phyloP scores from a whole-genome alignment of 2,329 filamentous ascomycete species.

The Rhynchosporium secalis region DNA sequence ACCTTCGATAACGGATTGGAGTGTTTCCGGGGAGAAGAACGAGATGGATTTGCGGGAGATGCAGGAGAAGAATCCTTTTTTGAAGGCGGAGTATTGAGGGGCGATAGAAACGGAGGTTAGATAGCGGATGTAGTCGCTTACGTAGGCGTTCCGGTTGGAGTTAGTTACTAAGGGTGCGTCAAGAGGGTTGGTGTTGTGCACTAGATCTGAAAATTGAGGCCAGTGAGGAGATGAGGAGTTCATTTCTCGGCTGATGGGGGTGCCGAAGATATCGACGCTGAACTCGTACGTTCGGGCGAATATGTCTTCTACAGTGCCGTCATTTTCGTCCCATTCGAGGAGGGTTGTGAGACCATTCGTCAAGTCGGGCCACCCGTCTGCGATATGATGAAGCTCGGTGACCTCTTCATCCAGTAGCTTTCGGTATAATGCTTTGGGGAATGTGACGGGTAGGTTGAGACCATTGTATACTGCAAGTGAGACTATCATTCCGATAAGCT shows the following conservation, averaged over 20 bases:
- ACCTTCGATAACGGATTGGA: conserved; percentile 83
- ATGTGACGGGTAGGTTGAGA: conserved; percentile 84
- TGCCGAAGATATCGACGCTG: conserved; percentile 61
- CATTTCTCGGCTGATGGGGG: conserved; percentile 60
- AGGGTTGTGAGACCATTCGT: conserved; percentile 72
- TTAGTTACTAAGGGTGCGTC: conserved; percentile 74
- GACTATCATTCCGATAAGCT: conserved; percentile 83
- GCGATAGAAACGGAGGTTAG: conserved; percentile 75
- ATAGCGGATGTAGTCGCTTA: conserved; percentile 82
- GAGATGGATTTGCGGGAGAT: conserved; percentile 68
- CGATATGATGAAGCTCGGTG: conserved; percentile 71
- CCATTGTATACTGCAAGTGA: conserved; percentile 93
- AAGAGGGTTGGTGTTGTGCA: conserved; percentile 43
- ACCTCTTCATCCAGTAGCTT: conserved; percentile 72
- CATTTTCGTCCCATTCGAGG: conserved; percentile 71
- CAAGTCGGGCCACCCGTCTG: conserved; percentile 84
- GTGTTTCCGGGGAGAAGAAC: conserved; percentile 64
- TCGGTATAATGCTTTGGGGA: conserved; percentile 81
- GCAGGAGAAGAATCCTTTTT: conserved; percentile 75
- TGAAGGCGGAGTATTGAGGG: conserved; percentile 78
- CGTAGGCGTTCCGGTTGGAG: conserved; percentile 74
- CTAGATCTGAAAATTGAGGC: conserved; percentile 51
- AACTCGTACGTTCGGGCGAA: conserved; percentile 88
- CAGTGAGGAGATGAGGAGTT: conserved; percentile 41
- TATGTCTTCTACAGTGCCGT: conserved; percentile 77